Evolutionary conservation across 352 stramenopile species (phyloP).

Genomic region (Lagenidium sp.): DNA sequence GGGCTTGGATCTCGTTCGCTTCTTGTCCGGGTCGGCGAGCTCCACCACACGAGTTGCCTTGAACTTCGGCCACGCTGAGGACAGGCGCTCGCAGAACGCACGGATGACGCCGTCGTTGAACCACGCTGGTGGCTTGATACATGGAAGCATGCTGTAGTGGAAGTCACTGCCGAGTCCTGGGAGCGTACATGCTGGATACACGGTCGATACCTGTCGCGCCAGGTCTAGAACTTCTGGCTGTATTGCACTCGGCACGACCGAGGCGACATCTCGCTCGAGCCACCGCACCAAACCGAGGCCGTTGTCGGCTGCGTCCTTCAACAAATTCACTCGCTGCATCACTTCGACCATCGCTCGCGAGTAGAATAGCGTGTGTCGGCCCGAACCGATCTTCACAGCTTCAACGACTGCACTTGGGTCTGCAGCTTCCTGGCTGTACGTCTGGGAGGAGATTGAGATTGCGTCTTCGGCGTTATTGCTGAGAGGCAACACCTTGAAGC

Average conservation of each 20-base stretch:
- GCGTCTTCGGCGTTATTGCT: not conserved
- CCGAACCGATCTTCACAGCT: not conserved
- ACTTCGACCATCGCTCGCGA: not conserved
- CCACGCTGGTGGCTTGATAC: not conserved
- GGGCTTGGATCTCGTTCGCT: too few species aligned
- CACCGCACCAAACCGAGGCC: not conserved
- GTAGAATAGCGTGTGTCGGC: not conserved
- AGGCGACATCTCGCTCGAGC: not conserved
- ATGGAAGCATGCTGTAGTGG: not conserved
- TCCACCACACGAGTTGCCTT: too few species aligned
- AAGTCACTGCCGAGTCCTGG: not conserved
- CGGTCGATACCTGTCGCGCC: not conserved
- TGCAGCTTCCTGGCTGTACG: not conserved
- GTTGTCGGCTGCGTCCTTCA: constrained; percentile 1
- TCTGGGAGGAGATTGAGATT: not conserved
- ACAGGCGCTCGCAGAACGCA: too few species aligned
- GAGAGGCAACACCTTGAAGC: not conserved
- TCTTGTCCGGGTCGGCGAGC: too few species aligned
- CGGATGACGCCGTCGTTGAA: not conserved
- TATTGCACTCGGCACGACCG: too few species aligned
- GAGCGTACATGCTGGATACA: not conserved
- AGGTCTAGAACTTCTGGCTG: not conserved
- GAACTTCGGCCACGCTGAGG: too few species aligned
- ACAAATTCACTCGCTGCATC: not conserved
- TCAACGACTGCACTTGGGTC: not conserved